Evolutionary conservation across 345 rosid genomes (phyloP), one percentile per base, ranked within the genome.

Genomic region (Linum trigynum): DNA sequence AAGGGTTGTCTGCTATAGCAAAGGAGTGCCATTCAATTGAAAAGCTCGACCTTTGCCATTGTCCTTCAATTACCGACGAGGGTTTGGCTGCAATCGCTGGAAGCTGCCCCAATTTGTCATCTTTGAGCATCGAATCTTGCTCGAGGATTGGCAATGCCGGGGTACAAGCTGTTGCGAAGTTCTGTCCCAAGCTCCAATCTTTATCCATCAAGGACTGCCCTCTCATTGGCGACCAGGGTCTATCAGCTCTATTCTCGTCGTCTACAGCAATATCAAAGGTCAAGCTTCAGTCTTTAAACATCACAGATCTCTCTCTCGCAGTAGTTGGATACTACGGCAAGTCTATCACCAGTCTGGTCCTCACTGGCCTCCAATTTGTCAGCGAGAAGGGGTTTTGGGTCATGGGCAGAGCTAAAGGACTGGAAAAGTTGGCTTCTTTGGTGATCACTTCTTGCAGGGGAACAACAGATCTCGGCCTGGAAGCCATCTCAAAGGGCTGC

Each of bases 301-400:
- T 88, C 62, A 86, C 95, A 0, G 95, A 88, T 77, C 78, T 82
- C 74, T 82, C 91, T 67, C 91, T 88, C 7, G 89, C 89, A 8
- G 86, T 83, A 10, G 82, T 88, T 23, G 91, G 95, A 63, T 89
- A 86, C 72, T 88, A 82, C 62, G 91, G 95, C 15, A 77, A 77
- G 77, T 70, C 75, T 39, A 67, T 86, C 65, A 69, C 84, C 6
- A 77, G 64, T 71, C 83, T 88, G 32, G 39, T 71, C 51, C 84
- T 88, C 16, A 61, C 62, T 50, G 76, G 78, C 68, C 87, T 88
- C 42, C 80, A 75, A 61, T 75, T 80, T 61, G 86, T 82, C 38
- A 86, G 76, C 7, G 91, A 86, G 80, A 86, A 74, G 72, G 96
- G 96, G 63, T 88, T 88, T 65, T 86, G 96, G 96, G 96, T 83